Evolutionary conservation across 768 basidiomycete species (phyloP).

Genomic region (Rhodotorula paludigena): DNA sequence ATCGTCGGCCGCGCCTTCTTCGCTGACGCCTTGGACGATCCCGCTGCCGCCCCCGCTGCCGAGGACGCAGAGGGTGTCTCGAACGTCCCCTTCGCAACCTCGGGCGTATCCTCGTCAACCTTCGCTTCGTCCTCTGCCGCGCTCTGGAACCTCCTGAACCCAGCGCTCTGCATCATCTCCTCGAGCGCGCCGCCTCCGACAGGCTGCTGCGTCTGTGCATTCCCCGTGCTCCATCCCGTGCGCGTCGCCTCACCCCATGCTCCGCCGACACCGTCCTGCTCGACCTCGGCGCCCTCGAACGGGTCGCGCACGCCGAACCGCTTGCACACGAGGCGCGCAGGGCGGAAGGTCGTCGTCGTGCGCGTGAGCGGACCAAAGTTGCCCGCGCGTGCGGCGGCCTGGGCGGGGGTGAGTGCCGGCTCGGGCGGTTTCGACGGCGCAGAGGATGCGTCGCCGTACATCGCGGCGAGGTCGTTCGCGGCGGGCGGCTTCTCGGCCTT

Average conservation of each 20-base stretch:
- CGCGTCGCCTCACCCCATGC: constrained; percentile 30
- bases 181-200: constrained; percentile 38
- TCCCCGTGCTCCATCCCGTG: constrained; percentile 9
- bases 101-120: constrained; percentile 35
- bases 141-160: constrained; percentile 38
- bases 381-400: constrained; percentile 72
- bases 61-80: not conserved
- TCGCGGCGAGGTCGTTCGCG: not conserved
- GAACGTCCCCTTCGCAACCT: constrained; percentile 15
- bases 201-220: constrained; percentile 23
- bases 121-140: constrained; percentile 25
- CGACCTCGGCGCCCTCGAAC: constrained; percentile 53
- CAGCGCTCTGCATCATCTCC: constrained; percentile 26
- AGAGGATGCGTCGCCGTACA: constrained; percentile 7
- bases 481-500: not conserved
- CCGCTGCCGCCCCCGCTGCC: constrained; percentile 23
- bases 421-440: constrained; percentile 2
- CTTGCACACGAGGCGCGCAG: constrained; percentile 80
- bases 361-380: constrained; percentile 80
- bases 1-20: constrained; percentile 48
- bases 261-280: constrained; percentile 13
- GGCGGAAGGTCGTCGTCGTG: constrained; percentile 68
- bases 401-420: constrained; percentile 61
- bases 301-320: constrained; percentile 90
- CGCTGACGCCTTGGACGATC: too few species aligned